Base-by-base conservation (phyloP, 2,329 filamentous ascomycete species). In the Bisporella sp. region DNA sequence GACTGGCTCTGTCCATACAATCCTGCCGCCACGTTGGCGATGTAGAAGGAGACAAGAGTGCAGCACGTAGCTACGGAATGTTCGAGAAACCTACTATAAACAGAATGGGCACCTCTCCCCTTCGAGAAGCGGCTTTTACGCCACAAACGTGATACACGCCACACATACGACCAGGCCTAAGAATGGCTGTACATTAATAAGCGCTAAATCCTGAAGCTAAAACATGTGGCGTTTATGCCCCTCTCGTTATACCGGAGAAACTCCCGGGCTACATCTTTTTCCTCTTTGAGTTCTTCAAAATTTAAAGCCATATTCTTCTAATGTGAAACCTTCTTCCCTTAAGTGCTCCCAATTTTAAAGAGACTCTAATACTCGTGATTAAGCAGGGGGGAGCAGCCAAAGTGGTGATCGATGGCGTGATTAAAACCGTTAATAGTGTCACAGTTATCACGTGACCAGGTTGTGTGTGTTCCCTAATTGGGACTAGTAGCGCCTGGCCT, bases 1-100 rank as follows among this genome's bases (percentile, higher is more conserved):
- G 42, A 44, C 42, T 44, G 41, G 41, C 41, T 44, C 13, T 30
- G 42, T 44, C 42, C 42, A 44, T 44, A 30, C 31, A 30, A 44
- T 7, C 42, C 21, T 44, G 30, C 42, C 42, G n/a, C n/a, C 21
- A 30, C 31, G 21, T 5, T 44, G 9, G 29, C 31, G 21, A 11
- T 43, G 41, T 43, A 8, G 35, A n/a, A 11, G 37, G 12, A 21
- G 21, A 40, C 37, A 21, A 40, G 7, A 40, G 4, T n/a, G 37
- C 4, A 21, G 7, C 4, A 4, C 7, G 37, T 40, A 21, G 12
- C 7, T 40, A 8, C 21, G 37, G 37, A 40, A 40, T 11, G 37
- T 40, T 40, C 37, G 37, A 40, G 37, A 40, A 40, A 40, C 37
- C 4, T 40, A 21, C 37, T 40, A 40, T 40, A n/a, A n/a, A n/a